Evolutionary conservation across 768 basidiomycete species (phyloP), one percentile per base, ranked within the genome.

Genomic region (Serpula lacrymans): DNA sequence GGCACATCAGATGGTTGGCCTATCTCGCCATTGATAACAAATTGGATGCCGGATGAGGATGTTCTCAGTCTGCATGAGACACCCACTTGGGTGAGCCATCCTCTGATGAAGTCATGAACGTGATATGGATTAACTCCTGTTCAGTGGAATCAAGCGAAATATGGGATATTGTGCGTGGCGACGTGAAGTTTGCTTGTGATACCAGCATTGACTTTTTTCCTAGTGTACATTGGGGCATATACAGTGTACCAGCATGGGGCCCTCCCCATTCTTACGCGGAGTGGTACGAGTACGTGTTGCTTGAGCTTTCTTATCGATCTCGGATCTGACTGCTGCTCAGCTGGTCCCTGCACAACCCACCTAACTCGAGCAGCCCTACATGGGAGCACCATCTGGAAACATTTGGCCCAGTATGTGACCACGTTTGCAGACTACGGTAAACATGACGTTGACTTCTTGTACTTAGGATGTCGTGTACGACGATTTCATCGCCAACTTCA

Each of bases 401-500:
- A 0, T 79, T 70, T 37, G 80, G 78, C 13, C 29, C 55, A 2
- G 62, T 62, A 52, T 53, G 68, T 57, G 42, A 27, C 2, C 14
- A 11, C 12, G 5, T n/a, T 17, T 22, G 30, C 13, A 12, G 26
- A 22, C 35, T 25, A 34, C 21, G 30, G 12, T 37, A 7, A 6
- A 27, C 21, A 2, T 29, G 23, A 1, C 8, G 23, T 11, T 4
- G 16, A 32, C 35, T 17, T 14, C 21, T 26, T 16, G 23, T 16
- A 2, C 7, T 9, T 16, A 78, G 74, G 45, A 71, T 21, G 58
- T 77, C 3, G 46, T 70, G 5, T 77, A 82, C 43, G 80, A 82
- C 48, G 74, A 80, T 47, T 81, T 82, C 47, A 76, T 82, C 30
- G 56, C 68, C 2, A 60, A 70, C 37, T 80, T 79, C 49, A 76